Base-by-base conservation (phyloP, 805 yeast genomes). In the Starmerella etchellsii region DNA sequence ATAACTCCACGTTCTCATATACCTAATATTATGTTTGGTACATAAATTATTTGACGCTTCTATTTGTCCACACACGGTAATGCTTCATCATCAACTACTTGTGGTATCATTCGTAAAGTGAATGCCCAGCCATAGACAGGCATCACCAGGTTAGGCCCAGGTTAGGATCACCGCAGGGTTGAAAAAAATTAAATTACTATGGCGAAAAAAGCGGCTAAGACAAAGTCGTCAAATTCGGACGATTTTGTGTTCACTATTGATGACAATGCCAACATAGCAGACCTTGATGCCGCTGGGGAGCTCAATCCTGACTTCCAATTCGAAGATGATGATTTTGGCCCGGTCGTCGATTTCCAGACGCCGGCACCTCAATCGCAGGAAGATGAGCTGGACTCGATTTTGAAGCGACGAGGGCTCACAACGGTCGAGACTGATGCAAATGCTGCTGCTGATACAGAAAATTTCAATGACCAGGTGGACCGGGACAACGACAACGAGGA, bases 321-420 rank as follows among this genome's bases (percentile, higher is more conserved):
- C 55, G 70, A 75, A 10, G 88, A 74, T 22, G 82, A 73, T 8
- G 73, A 68, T 22, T 24, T 34, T 16, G 77, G 37, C n/a, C 33
- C 43, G 72, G 69, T 31, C 74, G 53, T 19, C 50, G 20, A 30
- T 16, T 4, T 6, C 8, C 21, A 9, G 8, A 10, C 7, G 8
- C 15, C 32, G 13, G 54, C 11, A 29, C 47, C 31, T 33, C 26
- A 19, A 33, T 91, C 51, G 41, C 82, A 77, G 46, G 94, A 84
- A 8, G 95, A 88, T 65, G 40, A 43, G 23, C 68, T 88, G 46
- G 95, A 88, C 54, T 76, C 76, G 13, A 88, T 88, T 40, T 81
- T 88, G 51, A 76, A 78, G 63, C 71, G 87, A 59, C 87, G 82
- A 53, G 94, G 95, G 8, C n/a, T 25, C 20, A 21, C 11, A 16